phyloP scores from a whole-genome alignment of 192 early-diverging fungal genomes.

The Spinellus fusiger region DNA sequence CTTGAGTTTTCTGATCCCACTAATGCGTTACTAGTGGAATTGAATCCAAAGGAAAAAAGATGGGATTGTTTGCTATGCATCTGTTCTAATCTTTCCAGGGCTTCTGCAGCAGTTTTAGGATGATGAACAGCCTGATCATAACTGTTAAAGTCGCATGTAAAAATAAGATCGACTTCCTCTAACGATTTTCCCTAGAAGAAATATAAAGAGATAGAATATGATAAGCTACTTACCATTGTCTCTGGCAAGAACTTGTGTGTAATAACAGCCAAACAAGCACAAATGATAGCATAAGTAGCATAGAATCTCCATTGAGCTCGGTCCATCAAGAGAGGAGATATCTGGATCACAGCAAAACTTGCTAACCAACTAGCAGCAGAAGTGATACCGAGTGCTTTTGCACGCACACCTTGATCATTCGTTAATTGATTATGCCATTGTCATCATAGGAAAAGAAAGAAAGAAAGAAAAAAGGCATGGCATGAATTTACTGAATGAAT shows the following conservation, averaged over 20 bases:
- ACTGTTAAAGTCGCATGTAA: constrained; percentile 21
- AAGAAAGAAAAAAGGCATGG: not conserved
- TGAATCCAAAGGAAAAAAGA: not conserved
- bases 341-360: constrained; percentile 67
- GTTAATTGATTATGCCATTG: not conserved
- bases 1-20: not conserved
- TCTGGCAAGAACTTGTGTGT: constrained; percentile 69
- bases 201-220: not conserved
- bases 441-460: no score
- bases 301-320: constrained; percentile 57
- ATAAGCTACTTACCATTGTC: constrained; percentile 52
- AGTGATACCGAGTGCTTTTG: constrained; percentile 75
- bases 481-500: not conserved
- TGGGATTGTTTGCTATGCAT: constrained; percentile 1
- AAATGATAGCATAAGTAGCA: constrained; percentile 62
- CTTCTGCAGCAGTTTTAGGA: constrained; percentile 26
- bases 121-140: constrained; percentile 26
- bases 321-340: constrained; percentile 64
- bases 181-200: constrained; percentile 27
- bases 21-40: not conserved
- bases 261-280: constrained; percentile 48
- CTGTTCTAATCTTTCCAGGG: constrained; percentile 17
- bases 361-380: constrained; percentile 87
- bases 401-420: constrained; percentile 48
- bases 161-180: constrained; percentile 32